Evolutionary conservation across 2,329 filamentous ascomycete genomes (phyloP), one percentile per base, ranked within the genome.

Genomic region (Leptographium radiaticola): DNA sequence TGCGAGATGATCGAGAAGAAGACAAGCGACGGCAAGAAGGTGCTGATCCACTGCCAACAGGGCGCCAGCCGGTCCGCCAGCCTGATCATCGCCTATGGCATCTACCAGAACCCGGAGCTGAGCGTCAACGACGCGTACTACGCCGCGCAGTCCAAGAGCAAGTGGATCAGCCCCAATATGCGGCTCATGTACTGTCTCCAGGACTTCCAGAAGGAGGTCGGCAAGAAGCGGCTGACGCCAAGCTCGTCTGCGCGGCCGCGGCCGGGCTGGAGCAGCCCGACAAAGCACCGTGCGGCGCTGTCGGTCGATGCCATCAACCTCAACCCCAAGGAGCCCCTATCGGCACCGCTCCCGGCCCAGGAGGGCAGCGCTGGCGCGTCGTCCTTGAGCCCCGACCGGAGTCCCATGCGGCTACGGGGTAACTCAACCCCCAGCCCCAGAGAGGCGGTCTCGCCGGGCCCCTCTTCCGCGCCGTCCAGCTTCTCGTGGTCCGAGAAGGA

Each of bases 141-240:
- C 64, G 78, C 83, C 3, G 87, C 88, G 3, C 89, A 94, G 68
- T 76, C 80, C 53, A 86, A 86, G 69, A 93, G 87, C 67, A 81
- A 77, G 63, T 94, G 88, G 87, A 91, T 94, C 61, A 89, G 87
- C 55, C 87, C 87, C 0, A 94, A 94, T 67, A 94, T 94, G 88
- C 87, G 87, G 60, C 74, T 94, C 60, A 89, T 94, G 76, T 93
- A 93, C 74, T 89, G 88, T 60, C 71, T 94, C 49, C 87, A 90
- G 65, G 87, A 91, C 63, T 91, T 90, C 64, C 81, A 84, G 60
- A 84, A 84, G 62, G 73, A 83, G 49, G 66, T 84, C 4, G 68
- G 74, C 1, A 76, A 73, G 62, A 79, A 72, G 65, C 76, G 70
- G 65, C 57, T 68, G 5, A 62, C 69, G 1, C 66, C 70, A 16